Evolutionary conservation across 306 rosid genomes (phyloP).

Genomic region (Luffa acutangula): DNA sequence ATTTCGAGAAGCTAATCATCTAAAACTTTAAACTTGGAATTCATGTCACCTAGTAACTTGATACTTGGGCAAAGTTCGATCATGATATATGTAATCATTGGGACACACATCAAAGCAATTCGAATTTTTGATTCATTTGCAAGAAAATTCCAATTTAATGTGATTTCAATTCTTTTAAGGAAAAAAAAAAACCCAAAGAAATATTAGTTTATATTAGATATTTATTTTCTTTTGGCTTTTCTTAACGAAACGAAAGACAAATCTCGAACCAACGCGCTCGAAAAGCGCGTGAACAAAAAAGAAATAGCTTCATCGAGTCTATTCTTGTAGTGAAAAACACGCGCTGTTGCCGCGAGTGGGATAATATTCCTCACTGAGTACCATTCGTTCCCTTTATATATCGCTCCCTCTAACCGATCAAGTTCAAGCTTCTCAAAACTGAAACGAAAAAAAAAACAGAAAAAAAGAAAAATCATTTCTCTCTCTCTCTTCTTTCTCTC

Average conservation of each 20-base stretch:
- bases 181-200: not conserved
- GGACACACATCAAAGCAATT: not conserved
- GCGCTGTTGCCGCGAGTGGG: not conserved
- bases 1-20: not conserved
- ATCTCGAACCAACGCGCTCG: not conserved
- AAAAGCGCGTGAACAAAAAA: not conserved
- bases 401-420: not conserved
- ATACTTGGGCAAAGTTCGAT: conserved; percentile 4
- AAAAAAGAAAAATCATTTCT: not conserved
- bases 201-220: not conserved
- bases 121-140: not conserved
- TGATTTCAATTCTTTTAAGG: not conserved
- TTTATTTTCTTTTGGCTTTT: not conserved
- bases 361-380: no score
- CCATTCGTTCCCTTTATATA: not conserved
- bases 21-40: conserved; percentile 1
- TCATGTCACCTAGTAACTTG: conserved; percentile 3
- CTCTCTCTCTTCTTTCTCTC: not conserved
- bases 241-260: not conserved
- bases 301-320: not conserved
- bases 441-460: not conserved
- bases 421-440: not conserved
- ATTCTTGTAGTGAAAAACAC: not conserved
- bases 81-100: conserved; percentile 1
- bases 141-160: not conserved